Base-by-base conservation (phyloP, 345 rosid species). In the Excoecaria agallocha region DNA sequence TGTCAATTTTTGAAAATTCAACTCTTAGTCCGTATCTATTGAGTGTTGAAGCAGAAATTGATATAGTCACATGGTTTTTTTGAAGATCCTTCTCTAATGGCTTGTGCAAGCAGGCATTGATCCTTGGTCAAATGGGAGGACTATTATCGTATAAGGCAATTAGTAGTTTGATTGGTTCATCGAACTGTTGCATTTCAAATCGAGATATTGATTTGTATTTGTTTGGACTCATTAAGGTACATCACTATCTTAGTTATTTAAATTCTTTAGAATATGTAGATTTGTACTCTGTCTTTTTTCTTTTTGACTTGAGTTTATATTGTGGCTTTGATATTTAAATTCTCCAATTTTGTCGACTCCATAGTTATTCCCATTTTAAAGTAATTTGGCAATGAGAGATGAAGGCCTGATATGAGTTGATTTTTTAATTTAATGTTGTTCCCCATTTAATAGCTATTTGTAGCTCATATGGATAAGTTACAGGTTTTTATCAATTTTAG, bases 21-120 rank as follows among this genome's bases (percentile, higher is more conserved):
- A 54, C 68, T 74, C 71, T 55, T 68, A 82, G 74, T 68, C 78
- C 69, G 63, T 73, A 46, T 71, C 56, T 82, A 52, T 85, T 76
- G 83, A 79, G 82, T 66, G 50, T 66, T 72, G 64, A 80, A 87
- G 89, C 92, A 94, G 98, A 89, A 88, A 86, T 80, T 91, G 86
- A 70, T 95, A 78, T 82, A 84, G 72, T 87, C 87, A 56, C 78
- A 75, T 82, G 94, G 93, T 72, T 87, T 89, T 74, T 86, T 91
- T 69, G 94, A 91, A 86, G 98, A 95, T 89, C 97, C 97, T 76
- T 95, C 97, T 82, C 89, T 83, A 57, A 93, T 86, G 72, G 91
- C 91, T 74, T 72, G 73, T 69, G 92, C 94, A 67, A 88, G 89
- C 72, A 89, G 81, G 81, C 85, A 71, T 83, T 92, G 83, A 78